Base-by-base conservation (phyloP, 164 flowering plant genomes). In the Akebia trifoliata region DNA sequence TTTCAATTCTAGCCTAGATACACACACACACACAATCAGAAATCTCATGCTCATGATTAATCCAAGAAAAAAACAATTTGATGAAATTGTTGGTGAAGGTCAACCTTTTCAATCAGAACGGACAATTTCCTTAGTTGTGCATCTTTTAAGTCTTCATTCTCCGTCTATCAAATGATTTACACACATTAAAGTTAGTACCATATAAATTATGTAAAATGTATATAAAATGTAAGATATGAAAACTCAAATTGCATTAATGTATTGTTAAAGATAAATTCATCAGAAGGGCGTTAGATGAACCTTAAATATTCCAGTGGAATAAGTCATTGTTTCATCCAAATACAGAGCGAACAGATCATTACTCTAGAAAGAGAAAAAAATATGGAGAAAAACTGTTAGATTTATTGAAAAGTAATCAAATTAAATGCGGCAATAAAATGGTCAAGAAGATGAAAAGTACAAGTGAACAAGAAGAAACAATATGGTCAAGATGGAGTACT, bases 271-370 rank as follows among this genome's bases (percentile, higher is more conserved):
- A 25, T 20, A 20, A 31, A 34, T 2, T 45, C 0, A 25, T 1
- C 1, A 42, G n/a, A n/a, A n/a, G 36, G 36, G 31, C 2, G 31
- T 9, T 1, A n/a, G 22, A 24, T 70, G 58, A 56, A 90, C 98
- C 95, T 90, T 77, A 64, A 90, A 93, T 45, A 87, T 70, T 35
- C 92, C 97, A 58, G 81, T 81, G 0, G 97, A 93, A 60, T 93
- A 93, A 9, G 90, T 83, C 99, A 93, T 93, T 52, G 97, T 81
- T 56, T 90, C 90, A 50, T 90, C 99, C 84, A 93, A 67, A 76
- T 90, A 93, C 40, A 90, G 68, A 18, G 85, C 67, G 69, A 93
- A 93, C 38, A 87, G 83, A 21, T 87, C 96, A 49, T 93, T 93
- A 60, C 97, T 87, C 99, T 86, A 40, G 38, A 56, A 74, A 50